These are phyloP conservation scores for Neofusicoccum sp. DNA, from an alignment of 2,329 filamentous ascomycete species.

Conservation along the genomic window DNA sequence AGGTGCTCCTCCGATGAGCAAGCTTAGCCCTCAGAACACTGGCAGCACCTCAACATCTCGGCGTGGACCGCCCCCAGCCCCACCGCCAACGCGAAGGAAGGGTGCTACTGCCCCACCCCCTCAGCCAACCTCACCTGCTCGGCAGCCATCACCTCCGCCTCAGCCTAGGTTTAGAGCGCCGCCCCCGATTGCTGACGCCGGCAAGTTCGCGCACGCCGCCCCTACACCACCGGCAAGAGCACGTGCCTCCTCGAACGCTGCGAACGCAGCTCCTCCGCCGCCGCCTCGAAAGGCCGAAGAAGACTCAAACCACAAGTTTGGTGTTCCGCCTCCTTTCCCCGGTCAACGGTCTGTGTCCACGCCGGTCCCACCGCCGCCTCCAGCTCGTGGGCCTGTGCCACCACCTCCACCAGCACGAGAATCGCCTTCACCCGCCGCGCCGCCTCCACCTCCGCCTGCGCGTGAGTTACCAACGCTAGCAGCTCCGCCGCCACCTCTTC, in stretches of 20 bases:
- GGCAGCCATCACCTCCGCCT: conserved; percentile 59
- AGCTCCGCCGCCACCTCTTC: conserved; percentile 61
- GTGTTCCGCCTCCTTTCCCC: conserved; percentile 76
- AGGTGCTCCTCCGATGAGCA: conserved; percentile 39
- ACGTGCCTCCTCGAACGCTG: conserved; percentile 49
- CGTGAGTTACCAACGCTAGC: conserved; percentile 42
- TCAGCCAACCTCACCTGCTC: conserved; percentile 52
- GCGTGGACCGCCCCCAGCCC: conserved; percentile 61
- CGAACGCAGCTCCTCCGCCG: conserved; percentile 60
- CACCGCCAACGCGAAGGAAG: conserved; percentile 51
- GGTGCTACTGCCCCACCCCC: conserved; percentile 34
- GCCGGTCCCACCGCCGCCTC: conserved; percentile 69
- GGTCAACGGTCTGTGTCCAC: conserved; percentile 57
- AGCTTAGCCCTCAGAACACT: conserved; percentile 61
- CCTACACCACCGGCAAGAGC: conserved; percentile 47
- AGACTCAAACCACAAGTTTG: conserved; percentile 58
- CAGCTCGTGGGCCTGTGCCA: conserved; percentile 67
- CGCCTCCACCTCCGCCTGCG: conserved; percentile 52
- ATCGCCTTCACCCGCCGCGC: conserved; percentile 33
- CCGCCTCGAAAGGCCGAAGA: conserved; percentile 68
- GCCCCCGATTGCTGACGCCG: conserved; percentile 84
- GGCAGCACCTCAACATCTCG: conserved; percentile 55
- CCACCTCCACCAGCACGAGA: conserved; percentile 47
- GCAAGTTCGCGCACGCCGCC: conserved; percentile 63
- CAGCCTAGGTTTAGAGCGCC: conserved; percentile 77